A percentile compares a stretch with the other conserved stretches of the same genome.
These are phyloP conservation scores for Hawksworthiomyces lignivorus DNA, from an alignment of 2,329 filamentous ascomycete genomes.

Conservation along the genomic window DNA sequence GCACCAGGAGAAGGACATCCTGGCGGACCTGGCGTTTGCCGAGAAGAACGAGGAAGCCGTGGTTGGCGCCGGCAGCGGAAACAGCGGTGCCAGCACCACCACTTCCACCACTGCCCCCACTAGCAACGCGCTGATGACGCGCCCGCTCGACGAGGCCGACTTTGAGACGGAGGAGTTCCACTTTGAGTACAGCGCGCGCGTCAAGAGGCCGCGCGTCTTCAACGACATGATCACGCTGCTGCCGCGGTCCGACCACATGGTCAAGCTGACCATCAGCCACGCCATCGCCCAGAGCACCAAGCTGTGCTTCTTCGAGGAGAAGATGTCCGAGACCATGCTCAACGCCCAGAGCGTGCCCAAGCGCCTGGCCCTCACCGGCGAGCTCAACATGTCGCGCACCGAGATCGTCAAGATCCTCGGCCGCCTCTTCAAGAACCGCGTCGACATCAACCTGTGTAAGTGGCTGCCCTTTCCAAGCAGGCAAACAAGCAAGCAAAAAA, in stretches of 20 bases:
- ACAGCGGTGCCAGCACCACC: slow-evolving; percentile 28
- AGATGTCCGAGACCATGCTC: slow-evolving; percentile 89
- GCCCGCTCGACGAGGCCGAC: slow-evolving; percentile 77
- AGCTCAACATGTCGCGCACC: slow-evolving; percentile 81
- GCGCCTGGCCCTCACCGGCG: slow-evolving; percentile 77
- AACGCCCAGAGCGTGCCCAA: slow-evolving; percentile 90
- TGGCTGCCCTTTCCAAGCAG: neutral
- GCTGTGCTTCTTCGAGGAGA: slow-evolving; percentile 89
- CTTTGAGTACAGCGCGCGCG: slow-evolving; percentile 87
- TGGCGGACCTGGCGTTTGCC: slow-evolving; percentile 90
- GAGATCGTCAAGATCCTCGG: slow-evolving; percentile 92
- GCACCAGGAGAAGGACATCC: slow-evolving; percentile 89
- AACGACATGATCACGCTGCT: slow-evolving; percentile 99
- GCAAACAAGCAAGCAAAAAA: too few relatives aligned
- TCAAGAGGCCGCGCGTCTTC: slow-evolving; percentile 83
- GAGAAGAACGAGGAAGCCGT: slow-evolving; percentile 45
- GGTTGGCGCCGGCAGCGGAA: neutral
- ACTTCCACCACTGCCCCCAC: slow-evolving; percentile 41
- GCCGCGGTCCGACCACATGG: slow-evolving; percentile 91
- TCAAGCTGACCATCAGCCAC: slow-evolving; percentile 95
- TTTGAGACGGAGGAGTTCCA: slow-evolving; percentile 98
- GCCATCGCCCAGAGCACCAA: slow-evolving; percentile 97
- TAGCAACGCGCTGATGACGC: slow-evolving; percentile 50
- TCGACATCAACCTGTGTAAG: slow-evolving; percentile 96
- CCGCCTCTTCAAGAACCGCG: slow-evolving; percentile 81